Evolutionary conservation across 768 basidiomycete species (phyloP), one percentile per base, ranked within the genome.

Genomic region (Amanita exitialis): DNA sequence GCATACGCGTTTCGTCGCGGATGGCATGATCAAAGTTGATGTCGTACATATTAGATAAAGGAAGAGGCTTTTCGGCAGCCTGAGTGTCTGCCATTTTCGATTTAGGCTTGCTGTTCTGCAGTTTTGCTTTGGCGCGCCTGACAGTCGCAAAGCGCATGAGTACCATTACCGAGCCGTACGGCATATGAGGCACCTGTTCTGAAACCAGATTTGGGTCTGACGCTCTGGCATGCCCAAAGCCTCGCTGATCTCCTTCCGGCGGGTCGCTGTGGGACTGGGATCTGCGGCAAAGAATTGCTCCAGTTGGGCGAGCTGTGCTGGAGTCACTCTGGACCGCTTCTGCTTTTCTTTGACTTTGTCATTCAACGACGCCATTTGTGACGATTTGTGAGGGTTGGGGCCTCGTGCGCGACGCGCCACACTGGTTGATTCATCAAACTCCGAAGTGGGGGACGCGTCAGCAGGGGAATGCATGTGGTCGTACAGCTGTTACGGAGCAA

Each of bases 181-280:
- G 9, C 2, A 37, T 36, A 56, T 32, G 70, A 52, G n/a, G 46
- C 56, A 83, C 88, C 88, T 73, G 61, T 91, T 90, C 63, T 91
- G 88, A 59, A 90, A 91, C 89, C 89, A 90, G 43, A 91, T 85
- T 65, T 90, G 89, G 0, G 86, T 89, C 70, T 90, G 89, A 34
- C 87, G 80, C 66, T 90, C 89, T 46, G 85, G 78, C 83, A 91
- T 89, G 13, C 86, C 85, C 4, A 91, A 71, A 50, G 78, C 64
- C 21, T 81, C 76, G 52, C 83, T 80, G 47, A 91, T 87, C 58
- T 89, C 87, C 49, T 79, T 78, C 38, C 89, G 73, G 44, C 80
- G 75, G 9, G 75, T 74, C 2, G 83, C 82, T 2, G 83, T 83
- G 8, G 89, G 89, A 61, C 80, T 85, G 38, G 81, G 74, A 62